A percentile compares a stretch with the other conserved stretches of the same genome.
Conservation (phyloP, 2,329 filamentous ascomycete species). For the Fusarium luffae region DNA sequence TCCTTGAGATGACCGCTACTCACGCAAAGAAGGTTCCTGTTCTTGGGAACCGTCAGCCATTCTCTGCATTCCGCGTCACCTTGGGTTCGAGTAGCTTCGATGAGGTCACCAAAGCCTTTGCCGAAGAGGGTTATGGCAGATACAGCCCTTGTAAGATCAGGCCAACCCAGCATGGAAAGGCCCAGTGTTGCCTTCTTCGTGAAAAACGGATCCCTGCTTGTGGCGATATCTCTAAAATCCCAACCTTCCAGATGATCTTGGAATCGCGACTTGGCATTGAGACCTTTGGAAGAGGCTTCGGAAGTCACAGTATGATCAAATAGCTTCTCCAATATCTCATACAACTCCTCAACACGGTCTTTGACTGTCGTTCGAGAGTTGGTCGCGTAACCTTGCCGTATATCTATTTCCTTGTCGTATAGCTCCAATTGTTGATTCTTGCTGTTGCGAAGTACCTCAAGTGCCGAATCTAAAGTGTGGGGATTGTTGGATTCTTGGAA, state of each 20-base stretch:
- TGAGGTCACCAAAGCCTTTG: accelerated
- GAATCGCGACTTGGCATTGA: neutral
- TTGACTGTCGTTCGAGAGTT: neutral
- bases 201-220: neutral
- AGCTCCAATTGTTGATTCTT: neutral
- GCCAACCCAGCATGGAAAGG: neutral
- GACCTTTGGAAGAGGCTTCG: accelerated
- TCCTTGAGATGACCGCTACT: accelerated
- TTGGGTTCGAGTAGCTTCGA: too few species aligned
- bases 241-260: neutral
- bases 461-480: accelerated
- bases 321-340: neutral
- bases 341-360: neutral
- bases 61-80: too few species aligned
- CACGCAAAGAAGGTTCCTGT: neutral
- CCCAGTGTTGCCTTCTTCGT: accelerated
- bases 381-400: accelerated
- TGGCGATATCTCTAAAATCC: neutral
- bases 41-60: neutral
- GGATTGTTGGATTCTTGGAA: neutral
- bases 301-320: neutral
- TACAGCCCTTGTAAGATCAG: accelerated
- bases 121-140: accelerated
- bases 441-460: neutral
- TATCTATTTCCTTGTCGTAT: neutral